These are phyloP conservation scores for Strigomonas culicis DNA, from an alignment of 208 protist genomes.

Conservation along the genomic window DNA sequence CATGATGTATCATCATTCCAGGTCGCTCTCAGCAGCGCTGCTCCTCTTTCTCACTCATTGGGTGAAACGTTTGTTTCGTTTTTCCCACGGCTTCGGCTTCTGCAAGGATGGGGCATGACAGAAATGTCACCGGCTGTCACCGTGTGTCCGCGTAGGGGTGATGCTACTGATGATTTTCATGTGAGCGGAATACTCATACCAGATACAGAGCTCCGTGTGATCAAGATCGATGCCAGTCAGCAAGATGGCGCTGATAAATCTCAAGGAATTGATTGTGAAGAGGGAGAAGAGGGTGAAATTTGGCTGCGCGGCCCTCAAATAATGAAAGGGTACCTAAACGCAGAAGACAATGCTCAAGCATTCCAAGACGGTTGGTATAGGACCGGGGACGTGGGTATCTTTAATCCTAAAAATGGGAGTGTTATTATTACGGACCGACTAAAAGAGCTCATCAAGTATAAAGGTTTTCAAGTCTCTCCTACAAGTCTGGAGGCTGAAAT, in stretches of 20 bases:
- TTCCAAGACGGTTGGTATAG: conserved; percentile 63
- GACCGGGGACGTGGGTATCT: conserved; percentile 73
- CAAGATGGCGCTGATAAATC: conserved; percentile 32
- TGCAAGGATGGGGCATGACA: conserved; percentile 80
- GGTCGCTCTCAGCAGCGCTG: conserved; percentile 41
- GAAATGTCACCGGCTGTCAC: conserved; percentile 62
- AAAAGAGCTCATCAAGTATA: conserved; percentile 92
- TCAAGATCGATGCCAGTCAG: conserved; percentile 31
- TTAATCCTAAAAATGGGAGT: conserved; percentile 30
- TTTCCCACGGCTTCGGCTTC: neutral
- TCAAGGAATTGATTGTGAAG: conserved; percentile 17
- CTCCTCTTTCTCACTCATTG: conserved; percentile 49
- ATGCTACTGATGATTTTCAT: neutral
- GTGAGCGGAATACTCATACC: conserved; percentile 21
- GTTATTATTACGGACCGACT: conserved; percentile 60
- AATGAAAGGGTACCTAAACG: conserved; percentile 70
- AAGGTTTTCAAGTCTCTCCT: conserved; percentile 88
- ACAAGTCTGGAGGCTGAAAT: conserved; percentile 67
- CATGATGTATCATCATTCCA: conserved; percentile 35
- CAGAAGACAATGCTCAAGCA: conserved; percentile 31
- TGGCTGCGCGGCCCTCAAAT: conserved; percentile 67
- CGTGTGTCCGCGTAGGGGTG: neutral
- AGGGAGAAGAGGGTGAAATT: conserved; percentile 57
- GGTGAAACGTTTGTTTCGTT: neutral
- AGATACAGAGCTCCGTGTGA: conserved; percentile 40